Conservation (phyloP, 2,329 filamentous ascomycete genomes). For the Ophiostoma montium region DNA sequence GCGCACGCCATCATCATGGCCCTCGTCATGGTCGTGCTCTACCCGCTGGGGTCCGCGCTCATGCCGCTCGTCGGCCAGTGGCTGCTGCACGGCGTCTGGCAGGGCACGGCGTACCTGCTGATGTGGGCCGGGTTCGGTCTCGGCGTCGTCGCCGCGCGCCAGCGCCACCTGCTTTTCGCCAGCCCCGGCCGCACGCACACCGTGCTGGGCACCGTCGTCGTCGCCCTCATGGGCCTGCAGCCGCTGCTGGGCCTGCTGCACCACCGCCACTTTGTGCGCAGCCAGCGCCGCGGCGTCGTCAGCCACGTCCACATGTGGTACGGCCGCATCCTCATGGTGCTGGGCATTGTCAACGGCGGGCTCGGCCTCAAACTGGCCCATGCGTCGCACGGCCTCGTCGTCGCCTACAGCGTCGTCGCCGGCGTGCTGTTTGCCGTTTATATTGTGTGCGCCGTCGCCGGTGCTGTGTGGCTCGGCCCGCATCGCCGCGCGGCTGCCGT, state of each 20-base stretch:
- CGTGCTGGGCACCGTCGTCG: conserved; percentile 39
- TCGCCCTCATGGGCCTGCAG: conserved; percentile 40
- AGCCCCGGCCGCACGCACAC: conserved; percentile 30
- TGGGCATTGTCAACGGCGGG: conserved; percentile 50
- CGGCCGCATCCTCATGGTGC: conserved; percentile 40
- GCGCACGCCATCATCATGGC: conserved; percentile 49
- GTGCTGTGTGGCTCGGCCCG: background rate
- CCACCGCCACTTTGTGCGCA: conserved; percentile 37
- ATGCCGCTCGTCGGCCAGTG: conserved; percentile 46
- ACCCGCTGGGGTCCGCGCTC: conserved; percentile 44
- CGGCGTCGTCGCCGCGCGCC: conserved; percentile 34
- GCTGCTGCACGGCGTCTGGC: conserved; percentile 42
- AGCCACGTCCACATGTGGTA: conserved; percentile 49
- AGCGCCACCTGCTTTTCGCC: conserved; percentile 12
- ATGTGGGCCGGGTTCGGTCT: conserved; percentile 49
- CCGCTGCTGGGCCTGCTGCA: conserved; percentile 44
- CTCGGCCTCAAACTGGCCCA: conserved; percentile 39
- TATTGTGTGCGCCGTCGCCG: conserved; percentile 12
- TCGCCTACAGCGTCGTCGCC: conserved; percentile 42
- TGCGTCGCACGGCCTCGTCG: conserved; percentile 26
- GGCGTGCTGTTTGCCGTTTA: conserved; percentile 35
- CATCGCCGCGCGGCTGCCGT: background rate
- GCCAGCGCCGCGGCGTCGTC: conserved; percentile 32
- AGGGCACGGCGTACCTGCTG: conserved; percentile 36
- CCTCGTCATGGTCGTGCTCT: conserved; percentile 42